Base-by-base conservation (phyloP, 768 basidiomycete species). In the Mycena crocata region DNA sequence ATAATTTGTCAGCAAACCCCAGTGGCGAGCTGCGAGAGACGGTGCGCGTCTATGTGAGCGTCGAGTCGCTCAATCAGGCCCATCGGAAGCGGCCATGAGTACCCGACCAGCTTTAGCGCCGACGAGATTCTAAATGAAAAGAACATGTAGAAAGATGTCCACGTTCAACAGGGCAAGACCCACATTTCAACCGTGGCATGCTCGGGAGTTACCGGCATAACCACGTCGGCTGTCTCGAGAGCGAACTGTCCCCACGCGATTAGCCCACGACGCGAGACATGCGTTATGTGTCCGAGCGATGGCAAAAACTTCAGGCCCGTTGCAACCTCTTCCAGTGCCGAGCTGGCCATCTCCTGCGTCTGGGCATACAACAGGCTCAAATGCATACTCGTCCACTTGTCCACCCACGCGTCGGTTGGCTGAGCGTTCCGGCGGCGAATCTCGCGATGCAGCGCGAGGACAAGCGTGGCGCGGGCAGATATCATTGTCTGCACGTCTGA, bases 11-110 rank as follows among this genome's bases (percentile, higher is more conserved):
- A n/a, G n/a, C n/a, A n/a, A n/a, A n/a, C n/a, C n/a, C n/a, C n/a
- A n/a, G n/a, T n/a, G n/a, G 39, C 13, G 12, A 28, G 28, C 14
- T 17, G 6, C 48, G 42, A 5, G 21, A 14, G 7, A 19, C 32
- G 46, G 23, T 46, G 56, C 34, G 45, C 17, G 3, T 42, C 52
- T 4, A 55, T 31, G 35, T 62, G 40, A 21, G 42, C 37, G 17
- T 56, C 62, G 12, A 64, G 45, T 2, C 62, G 54, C 28, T 56
- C 62, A n/a, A 64, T 31, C 2, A 64, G 46, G 28, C 44, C 45
- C n/a, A 26, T 1, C 3, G 45, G 37, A 15, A 34, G 39, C 34
- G 26, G 28, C 55, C 55, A 57, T 40, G 63, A 51, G 34, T 64
- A 64, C 0, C 63, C 63, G 2, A 64, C 19, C 17, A 49, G 35